Evolutionary conservation across 768 basidiomycete genomes (phyloP).

Genomic region (Sutorius australiensis): DNA sequence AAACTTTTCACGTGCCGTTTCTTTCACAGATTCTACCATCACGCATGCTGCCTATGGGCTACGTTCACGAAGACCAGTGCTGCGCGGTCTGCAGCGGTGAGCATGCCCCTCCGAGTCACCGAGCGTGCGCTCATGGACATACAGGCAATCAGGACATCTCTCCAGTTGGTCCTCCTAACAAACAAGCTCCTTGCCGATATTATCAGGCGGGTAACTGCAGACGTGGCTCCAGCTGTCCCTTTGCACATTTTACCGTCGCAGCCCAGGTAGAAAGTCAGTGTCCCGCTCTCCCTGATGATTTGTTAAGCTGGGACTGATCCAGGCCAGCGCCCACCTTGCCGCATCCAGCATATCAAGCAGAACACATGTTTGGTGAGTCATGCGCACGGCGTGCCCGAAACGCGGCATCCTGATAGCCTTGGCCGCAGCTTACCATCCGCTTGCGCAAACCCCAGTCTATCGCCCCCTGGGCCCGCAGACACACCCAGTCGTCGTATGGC

Average conservation of each 20-base stretch:
- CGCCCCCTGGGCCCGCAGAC: constrained; percentile 12
- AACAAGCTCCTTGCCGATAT: constrained; percentile 23
- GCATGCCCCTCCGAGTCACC: background rate
- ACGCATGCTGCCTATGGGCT: constrained; percentile 8
- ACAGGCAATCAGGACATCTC: constrained; percentile 10
- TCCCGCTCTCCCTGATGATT: background rate
- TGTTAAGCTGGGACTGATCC: constrained; percentile 10
- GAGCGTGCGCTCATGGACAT: constrained; percentile 1
- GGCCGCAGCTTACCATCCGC: constrained; percentile 18
- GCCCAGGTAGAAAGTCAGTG: constrained; percentile 18
- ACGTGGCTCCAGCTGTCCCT: constrained; percentile 26
- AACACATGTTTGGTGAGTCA: constrained; percentile 19
- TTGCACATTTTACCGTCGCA: constrained; percentile 16
- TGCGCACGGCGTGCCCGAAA: background rate
- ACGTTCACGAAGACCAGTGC: constrained; percentile 14
- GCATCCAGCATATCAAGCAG: constrained; percentile 12
- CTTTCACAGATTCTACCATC: constrained; percentile 1
- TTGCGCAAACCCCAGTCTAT: constrained; percentile 18
- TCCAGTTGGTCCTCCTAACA: constrained; percentile 1
- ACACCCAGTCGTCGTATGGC: constrained; percentile 21
- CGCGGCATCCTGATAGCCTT: constrained; percentile 1
- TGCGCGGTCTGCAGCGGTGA: constrained; percentile 15
- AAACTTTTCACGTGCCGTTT: constrained; percentile 3
- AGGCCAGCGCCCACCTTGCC: constrained; percentile 7
- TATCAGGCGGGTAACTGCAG: constrained; percentile 25